These are phyloP conservation scores for Colletotrichum sp. DNA, from an alignment of 2,329 filamentous ascomycete species.

Conservation along the genomic window DNA sequence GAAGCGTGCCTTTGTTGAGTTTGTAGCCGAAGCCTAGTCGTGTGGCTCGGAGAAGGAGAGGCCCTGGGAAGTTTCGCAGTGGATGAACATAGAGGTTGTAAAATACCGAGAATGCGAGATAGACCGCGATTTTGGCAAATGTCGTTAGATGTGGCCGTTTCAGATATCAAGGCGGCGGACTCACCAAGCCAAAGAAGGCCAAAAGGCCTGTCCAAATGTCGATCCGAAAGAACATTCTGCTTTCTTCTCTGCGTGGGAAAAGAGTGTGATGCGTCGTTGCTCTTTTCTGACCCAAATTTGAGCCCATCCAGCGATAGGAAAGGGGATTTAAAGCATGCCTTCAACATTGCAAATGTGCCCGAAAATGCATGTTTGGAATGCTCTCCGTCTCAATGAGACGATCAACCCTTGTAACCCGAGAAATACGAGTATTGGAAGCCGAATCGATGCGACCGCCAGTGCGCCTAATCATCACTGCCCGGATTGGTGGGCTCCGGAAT, in stretches of 20 bases:
- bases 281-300: neutral
- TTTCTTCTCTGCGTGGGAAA: neutral
- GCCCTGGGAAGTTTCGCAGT: neutral
- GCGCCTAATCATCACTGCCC: neutral
- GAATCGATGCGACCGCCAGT: neutral
- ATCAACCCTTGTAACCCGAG: neutral
- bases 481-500: neutral
- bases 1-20: neutral
- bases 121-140: neutral
- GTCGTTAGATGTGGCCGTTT: neutral
- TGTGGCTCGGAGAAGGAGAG: neutral
- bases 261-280: neutral
- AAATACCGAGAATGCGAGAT: neutral
- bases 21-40: neutral
- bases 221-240: neutral
- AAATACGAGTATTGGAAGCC: neutral
- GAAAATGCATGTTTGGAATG: neutral
- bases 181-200: neutral
- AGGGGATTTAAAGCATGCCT: neutral
- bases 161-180: neutral
- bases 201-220: neutral
- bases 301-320: neutral
- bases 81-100: constrained; percentile 3
- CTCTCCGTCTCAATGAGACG: neutral
- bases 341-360: neutral